Base-by-base conservation (phyloP, 768 basidiomycete species). In the Tylopilus subfusipes region DNA sequence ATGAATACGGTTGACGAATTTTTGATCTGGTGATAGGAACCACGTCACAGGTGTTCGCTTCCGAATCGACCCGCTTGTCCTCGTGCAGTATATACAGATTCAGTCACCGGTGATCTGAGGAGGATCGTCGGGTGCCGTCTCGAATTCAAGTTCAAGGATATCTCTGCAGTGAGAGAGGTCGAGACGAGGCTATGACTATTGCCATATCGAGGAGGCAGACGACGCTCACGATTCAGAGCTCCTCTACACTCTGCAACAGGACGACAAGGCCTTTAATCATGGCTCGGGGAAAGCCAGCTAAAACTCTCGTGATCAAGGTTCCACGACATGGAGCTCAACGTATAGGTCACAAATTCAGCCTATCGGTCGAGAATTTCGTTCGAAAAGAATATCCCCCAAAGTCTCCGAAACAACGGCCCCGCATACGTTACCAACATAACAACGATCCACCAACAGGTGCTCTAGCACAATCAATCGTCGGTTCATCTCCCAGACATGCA, bases 311-410 rank as follows among this genome's bases (percentile, higher is more conserved):
- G 65, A 67, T 89, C 61, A 78, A 80, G 50, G 88, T 88, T 48
- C 88, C 89, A 19, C 76, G 85, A 53, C 87, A 90, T 59, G 85
- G 87, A 67, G 82, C 89, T 0, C 88, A 90, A 64, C 77, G 82
- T 16, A 80, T 89, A 52, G 85, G 84, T 2, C 75, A 79, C 54
- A 84, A 86, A 34, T 75, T 90, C 24, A 77, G 76, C 24, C 71
- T 76, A 25, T 79, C 86, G 58, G 82, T 90, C 21, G 78, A 85
- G 57, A 68, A 66, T 21, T 73, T 82, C 27, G 84, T 85, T 14
- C 78, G 76, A 7, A 68, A 73, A 25, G 69, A 83, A 56, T 69
- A 75, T 10, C 62, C 82, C 29, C 68, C 73, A n/a, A 77, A 80
- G 24, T 84, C 88, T 58, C 76, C 79, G 2, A 68, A 62, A 45